Evolutionary conservation across 1,284 basidiomycete genomes (phyloP).

Genomic region (Hemileia vastatrix): DNA sequence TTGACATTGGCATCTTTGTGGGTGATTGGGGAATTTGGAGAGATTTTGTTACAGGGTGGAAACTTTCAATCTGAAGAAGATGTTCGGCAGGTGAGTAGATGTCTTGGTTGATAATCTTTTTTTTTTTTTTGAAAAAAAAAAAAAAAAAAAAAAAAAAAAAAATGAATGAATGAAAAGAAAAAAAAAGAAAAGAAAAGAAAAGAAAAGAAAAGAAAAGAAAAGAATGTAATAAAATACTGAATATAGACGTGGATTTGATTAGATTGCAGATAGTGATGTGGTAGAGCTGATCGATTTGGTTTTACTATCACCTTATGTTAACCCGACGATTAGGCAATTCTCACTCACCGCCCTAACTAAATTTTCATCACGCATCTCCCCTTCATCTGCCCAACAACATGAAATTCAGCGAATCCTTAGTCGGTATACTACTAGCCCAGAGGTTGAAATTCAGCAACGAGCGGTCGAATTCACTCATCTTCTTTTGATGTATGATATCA

Average conservation of each 20-base stretch:
- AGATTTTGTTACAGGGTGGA: conserved; percentile 75
- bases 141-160: no score
- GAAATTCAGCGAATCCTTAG: conserved; percentile 66
- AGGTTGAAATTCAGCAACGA: conserved; percentile 90
- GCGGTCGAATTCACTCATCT: conserved; percentile 87
- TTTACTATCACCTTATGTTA: conserved; percentile 87
- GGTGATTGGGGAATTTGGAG: conserved; percentile 95
- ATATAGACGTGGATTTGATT: no score
- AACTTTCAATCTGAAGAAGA: conserved; percentile 61
- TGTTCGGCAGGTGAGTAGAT: conserved; percentile 44
- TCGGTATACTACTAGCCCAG: conserved; percentile 69
- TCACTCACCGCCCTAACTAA: conserved; percentile 84
- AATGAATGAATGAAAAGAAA: no score
- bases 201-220: no score
- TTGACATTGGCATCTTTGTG: conserved; percentile 86
- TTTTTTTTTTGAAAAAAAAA: no score
- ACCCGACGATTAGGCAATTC: conserved; percentile 82
- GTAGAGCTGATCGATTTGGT: conserved; percentile 78
- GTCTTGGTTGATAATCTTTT: no score
- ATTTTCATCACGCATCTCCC: conserved; percentile 62
- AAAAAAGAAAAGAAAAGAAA: no score
- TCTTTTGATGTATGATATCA: conserved; percentile 58
- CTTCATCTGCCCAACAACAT: conserved; percentile 59
- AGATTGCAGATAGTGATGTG: conserved; percentile 71
- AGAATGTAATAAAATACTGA: no score